These are phyloP conservation scores for Mucuna pruriens DNA, from an alignment of 306 rosid species.

Conservation along the genomic window DNA sequence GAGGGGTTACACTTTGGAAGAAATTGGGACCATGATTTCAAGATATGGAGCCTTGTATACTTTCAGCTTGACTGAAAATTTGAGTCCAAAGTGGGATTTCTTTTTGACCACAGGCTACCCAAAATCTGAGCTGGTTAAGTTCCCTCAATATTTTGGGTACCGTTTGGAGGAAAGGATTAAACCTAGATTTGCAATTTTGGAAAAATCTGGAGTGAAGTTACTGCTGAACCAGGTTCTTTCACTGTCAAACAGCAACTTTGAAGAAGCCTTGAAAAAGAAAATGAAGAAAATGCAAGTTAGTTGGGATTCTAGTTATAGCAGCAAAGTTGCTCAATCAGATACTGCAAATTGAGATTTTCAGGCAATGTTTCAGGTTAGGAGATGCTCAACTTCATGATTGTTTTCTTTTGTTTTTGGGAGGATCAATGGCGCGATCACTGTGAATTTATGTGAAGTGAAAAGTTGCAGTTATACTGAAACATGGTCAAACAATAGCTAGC, in stretches of 20 bases:
- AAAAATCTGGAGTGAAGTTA: conserved; percentile 59
- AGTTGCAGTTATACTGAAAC: conserved; percentile 13
- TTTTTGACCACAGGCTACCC: conserved; percentile 77
- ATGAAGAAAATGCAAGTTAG: conserved; percentile 51
- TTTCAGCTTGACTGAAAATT: conserved; percentile 70
- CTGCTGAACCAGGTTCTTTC: conserved; percentile 84
- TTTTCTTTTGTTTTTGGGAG: background rate
- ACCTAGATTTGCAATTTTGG: conserved; percentile 78
- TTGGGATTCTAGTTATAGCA: conserved; percentile 37
- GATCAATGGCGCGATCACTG: background rate
- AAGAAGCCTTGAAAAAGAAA: conserved; percentile 58
- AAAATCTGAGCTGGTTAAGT: conserved; percentile 71
- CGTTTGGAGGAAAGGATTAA: conserved; percentile 79
- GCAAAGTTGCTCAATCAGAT: conserved; percentile 13
- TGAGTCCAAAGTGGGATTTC: conserved; percentile 86
- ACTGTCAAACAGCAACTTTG: conserved; percentile 58
- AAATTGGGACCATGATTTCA: conserved; percentile 79
- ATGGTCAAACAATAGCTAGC: background rate
- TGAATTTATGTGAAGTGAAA: background rate
- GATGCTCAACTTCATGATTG: conserved; percentile 18
- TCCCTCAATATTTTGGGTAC: conserved; percentile 92
- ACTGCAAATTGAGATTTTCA: conserved; percentile 22
- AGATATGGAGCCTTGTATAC: conserved; percentile 79
- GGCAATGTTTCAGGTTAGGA: conserved; percentile 12
- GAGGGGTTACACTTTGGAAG: conserved; percentile 73